Percentiles rank a stretch among this genome's conserved stretches.
Evolutionary conservation across 2,329 filamentous ascomycete genomes (phyloP).

Genomic region (Colletotrichum aenigma): DNA sequence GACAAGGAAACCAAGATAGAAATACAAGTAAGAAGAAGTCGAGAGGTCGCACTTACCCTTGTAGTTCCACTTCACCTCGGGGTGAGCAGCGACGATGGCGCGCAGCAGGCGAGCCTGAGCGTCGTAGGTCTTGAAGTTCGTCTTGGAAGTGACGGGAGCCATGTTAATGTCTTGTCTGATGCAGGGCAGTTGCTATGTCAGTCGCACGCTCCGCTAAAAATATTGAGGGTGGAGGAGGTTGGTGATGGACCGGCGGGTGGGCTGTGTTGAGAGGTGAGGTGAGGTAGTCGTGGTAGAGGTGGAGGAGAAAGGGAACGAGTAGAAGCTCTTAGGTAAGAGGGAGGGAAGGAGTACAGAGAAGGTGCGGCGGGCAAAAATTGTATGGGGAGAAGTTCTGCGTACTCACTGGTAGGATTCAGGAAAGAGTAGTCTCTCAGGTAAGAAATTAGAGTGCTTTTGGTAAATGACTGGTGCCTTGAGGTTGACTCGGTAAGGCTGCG

Average conservation of each 20-base stretch:
- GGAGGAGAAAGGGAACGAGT: neutral
- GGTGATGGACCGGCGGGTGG: neutral
- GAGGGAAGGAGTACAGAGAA: neutral
- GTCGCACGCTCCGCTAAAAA: neutral
- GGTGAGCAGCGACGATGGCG: constrained; percentile 64
- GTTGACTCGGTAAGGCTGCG: neutral
- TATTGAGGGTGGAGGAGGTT: neutral
- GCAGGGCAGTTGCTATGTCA: neutral
- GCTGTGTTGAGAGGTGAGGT: neutral
- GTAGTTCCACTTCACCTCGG: constrained; percentile 61
- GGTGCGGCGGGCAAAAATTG: neutral
- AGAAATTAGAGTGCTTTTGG: neutral
- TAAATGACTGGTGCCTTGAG: neutral
- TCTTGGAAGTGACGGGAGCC: constrained; percentile 43
- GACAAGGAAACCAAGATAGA: neutral
- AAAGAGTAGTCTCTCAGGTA: neutral
- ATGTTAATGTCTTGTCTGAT: constrained; percentile 35
- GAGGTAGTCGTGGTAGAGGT: neutral
- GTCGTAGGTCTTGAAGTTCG: constrained; percentile 66
- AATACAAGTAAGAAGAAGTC: neutral
- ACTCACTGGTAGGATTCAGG: neutral
- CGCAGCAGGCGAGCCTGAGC: constrained; percentile 63
- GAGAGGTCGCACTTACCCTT: constrained; percentile 52
- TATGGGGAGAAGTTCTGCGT: neutral
- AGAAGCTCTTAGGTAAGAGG: neutral